Percentiles rank a stretch among this genome's conserved stretches.
These are phyloP conservation scores for Oehlia diaphana DNA, from an alignment of 192 early-diverging fungal species.

Conservation along the genomic window DNA sequence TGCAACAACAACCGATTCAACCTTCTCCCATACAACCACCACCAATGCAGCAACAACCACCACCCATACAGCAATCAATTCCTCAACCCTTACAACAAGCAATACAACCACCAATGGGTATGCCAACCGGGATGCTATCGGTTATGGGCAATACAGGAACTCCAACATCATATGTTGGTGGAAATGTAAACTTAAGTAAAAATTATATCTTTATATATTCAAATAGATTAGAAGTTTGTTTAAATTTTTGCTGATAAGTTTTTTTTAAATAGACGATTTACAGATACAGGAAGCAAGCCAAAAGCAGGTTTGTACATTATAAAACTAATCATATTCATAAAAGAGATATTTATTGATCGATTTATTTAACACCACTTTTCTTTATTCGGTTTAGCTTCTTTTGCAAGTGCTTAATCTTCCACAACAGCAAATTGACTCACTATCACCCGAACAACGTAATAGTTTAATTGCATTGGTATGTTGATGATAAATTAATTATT, in stretches of 20 bases:
- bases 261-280: slow-evolving; percentile 6
- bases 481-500: no score
- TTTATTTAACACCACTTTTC: not conserved
- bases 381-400: slow-evolving; percentile 11
- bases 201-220: not conserved
- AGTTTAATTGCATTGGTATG: slow-evolving; percentile 2
- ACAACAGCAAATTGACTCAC: slow-evolving; percentile 20
- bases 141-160: no score
- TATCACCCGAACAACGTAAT: slow-evolving; percentile 25
- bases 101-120: slow-evolving; percentile 15
- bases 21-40: slow-evolving; percentile 34
- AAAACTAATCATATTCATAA: no score
- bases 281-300: slow-evolving; percentile 12
- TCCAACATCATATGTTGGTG: slow-evolving; percentile 1
- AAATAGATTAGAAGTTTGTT: not conserved
- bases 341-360: no score
- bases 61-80: slow-evolving; percentile 29
- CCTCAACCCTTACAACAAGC: slow-evolving; percentile 28
- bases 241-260: not conserved
- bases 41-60: slow-evolving; percentile 27
- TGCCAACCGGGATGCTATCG: not conserved
- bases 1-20: slow-evolving; percentile 27
- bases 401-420: slow-evolving; percentile 22
- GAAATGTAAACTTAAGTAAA: not conserved
- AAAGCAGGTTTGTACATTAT: not conserved